phyloP scores from a whole-genome alignment of 2,329 filamentous ascomycete species.

The Arthrobotrys sinensis region DNA sequence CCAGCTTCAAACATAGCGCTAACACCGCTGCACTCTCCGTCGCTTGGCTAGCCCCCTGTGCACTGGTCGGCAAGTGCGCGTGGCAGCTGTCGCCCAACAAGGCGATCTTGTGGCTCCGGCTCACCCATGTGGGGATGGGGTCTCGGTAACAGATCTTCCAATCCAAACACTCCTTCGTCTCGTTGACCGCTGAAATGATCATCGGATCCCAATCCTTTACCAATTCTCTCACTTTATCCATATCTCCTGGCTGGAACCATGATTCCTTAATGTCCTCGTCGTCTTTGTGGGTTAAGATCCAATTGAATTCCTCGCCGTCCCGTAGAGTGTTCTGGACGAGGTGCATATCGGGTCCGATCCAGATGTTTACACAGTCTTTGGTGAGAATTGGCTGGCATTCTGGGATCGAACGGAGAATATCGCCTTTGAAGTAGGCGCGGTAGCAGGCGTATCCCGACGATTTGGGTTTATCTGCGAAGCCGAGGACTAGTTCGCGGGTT shows the following conservation, averaged over 20 bases:
- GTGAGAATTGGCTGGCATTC: slow-evolving; percentile 68
- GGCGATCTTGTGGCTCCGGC: slow-evolving; percentile 70
- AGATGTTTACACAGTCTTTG: slow-evolving; percentile 70
- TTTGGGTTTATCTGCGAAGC: slow-evolving; percentile 72
- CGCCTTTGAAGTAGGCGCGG: slow-evolving; percentile 69
- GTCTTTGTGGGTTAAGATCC: slow-evolving; percentile 71
- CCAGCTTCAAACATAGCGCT: slow-evolving; percentile 69
- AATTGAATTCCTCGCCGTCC: slow-evolving; percentile 69
- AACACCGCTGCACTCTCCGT: slow-evolving; percentile 72
- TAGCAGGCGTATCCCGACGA: slow-evolving; percentile 73
- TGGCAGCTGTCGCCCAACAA: slow-evolving; percentile 73
- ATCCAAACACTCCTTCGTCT: slow-evolving; percentile 70
- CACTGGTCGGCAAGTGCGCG: slow-evolving; percentile 72
- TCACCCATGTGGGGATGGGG: slow-evolving; percentile 72
- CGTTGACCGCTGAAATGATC: slow-evolving; percentile 70
- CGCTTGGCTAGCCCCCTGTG: slow-evolving; percentile 73
- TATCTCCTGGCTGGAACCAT: slow-evolving; percentile 71
- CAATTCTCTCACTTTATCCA: slow-evolving; percentile 68
- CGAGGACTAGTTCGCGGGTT: slow-evolving; percentile 71
- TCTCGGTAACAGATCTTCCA: slow-evolving; percentile 74
- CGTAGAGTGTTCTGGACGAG: slow-evolving; percentile 69
- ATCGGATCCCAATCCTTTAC: slow-evolving; percentile 69
- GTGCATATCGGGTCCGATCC: slow-evolving; percentile 69
- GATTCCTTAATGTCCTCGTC: slow-evolving; percentile 70
- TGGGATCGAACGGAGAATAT: slow-evolving; percentile 66